These are phyloP conservation scores for Gleditsia sinensis DNA, from an alignment of 306 rosid species.

Conservation along the genomic window DNA sequence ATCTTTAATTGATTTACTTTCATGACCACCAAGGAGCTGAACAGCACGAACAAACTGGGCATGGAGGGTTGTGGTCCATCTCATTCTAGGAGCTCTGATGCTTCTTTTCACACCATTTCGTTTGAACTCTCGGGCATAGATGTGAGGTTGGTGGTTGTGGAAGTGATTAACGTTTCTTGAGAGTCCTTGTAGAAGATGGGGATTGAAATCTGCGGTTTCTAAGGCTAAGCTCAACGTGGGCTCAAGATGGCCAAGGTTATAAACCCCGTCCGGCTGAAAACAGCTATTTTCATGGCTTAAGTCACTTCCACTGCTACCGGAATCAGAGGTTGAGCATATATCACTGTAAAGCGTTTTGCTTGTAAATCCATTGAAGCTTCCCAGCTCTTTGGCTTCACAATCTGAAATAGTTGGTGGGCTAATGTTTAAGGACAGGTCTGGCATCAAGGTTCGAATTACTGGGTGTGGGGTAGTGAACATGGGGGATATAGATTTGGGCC, in stretches of 20 bases:
- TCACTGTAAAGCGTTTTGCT: constrained; percentile 39
- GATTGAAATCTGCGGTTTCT: constrained; percentile 35
- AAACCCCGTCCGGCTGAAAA: constrained; percentile 13
- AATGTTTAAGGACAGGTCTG: constrained; percentile 82
- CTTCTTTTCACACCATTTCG: constrained; percentile 63
- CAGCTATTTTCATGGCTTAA: constrained; percentile 58
- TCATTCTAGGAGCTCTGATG: constrained; percentile 89
- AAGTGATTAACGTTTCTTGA: constrained; percentile 34
- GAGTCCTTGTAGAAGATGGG: constrained; percentile 26
- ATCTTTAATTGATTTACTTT: constrained; percentile 50
- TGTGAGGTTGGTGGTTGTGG: constrained; percentile 51
- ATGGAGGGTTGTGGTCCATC: constrained; percentile 94
- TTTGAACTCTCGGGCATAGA: constrained; percentile 58
- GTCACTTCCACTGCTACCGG: constrained; percentile 71
- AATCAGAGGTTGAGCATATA: constrained; percentile 60
- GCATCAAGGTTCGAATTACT: constrained; percentile 40
- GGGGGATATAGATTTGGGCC: constrained; percentile 34
- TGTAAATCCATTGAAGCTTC: constrained; percentile 25
- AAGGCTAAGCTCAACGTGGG: constrained; percentile 63
- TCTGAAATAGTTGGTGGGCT: constrained; percentile 55
- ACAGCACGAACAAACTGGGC: constrained; percentile 92
- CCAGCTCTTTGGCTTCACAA: constrained; percentile 34
- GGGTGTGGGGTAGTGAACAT: constrained; percentile 41
- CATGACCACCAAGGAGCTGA: constrained; percentile 96
- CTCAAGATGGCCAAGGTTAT: constrained; percentile 2